Base-by-base conservation (phyloP, 495 filamentous ascomycete species). In the Penicillium herquei region DNA sequence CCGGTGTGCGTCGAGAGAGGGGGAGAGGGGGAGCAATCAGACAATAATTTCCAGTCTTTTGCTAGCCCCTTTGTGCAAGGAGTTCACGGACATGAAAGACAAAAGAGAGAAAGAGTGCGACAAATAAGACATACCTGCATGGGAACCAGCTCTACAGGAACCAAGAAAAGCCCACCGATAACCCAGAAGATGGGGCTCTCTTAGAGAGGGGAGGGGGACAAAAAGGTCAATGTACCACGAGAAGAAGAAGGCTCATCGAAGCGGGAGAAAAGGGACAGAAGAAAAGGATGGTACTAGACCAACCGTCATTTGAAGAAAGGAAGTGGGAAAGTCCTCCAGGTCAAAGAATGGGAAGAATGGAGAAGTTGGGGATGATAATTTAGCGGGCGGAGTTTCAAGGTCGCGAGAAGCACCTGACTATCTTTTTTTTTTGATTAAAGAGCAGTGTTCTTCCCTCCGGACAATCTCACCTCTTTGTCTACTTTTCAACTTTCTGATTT, bases 121-220 rank as follows among this genome's bases (percentile, higher is more conserved):
- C 32, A 57, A 55, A 44, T 40, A 17, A 50, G 54, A 76, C 74
- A 52, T 55, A 77, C 74, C 74, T 77, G 74, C 74, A 77, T 77
- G 65, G 63, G 66, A 72, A 65, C 63, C 63, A 68, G 59, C 64
- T 63, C 59, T 62, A 66, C 66, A 65, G 64, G 52, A 59, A 68
- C 53, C 60, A 56, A 63, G 21, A 58, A 54, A 51, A 39, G 46
- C 56, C 68, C 63, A 49, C 34, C 8, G 57, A 67, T 59, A 65
- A 62, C 68, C 57, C 58, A 51, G 59, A 65, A 67, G 56, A 66
- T 62, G 49, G 54, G 49, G 57, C 26, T 26, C 30, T 46, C 62
- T 58, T 66, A 46, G 43, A 58, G 58, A 55, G 58, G 54, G 50
- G 52, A 52, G 51, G 55, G 57, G 55, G 47, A 52, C 47, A 39